phyloP scores from a whole-genome alignment of 1,139 yeast species.

The Suhomyces bolitotheri region DNA sequence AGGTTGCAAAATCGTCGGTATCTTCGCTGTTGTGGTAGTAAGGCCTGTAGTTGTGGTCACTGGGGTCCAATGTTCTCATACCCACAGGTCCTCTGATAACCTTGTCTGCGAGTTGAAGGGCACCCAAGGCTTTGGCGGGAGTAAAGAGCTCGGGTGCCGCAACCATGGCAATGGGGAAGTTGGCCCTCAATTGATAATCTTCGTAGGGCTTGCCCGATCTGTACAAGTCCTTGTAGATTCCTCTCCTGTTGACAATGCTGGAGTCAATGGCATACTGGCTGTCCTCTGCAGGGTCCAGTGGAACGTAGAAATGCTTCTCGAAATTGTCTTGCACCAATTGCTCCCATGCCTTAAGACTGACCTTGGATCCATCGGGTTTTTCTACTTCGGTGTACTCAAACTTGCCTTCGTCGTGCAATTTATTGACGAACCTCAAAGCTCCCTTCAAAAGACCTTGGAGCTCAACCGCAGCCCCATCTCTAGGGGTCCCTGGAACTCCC shows the following conservation, averaged over 20 bases:
- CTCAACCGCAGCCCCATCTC: constrained; percentile 97
- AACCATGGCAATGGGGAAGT: constrained; percentile 87
- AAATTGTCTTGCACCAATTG: constrained; percentile 65
- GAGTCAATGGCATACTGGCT: constrained; percentile 59
- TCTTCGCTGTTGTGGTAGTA: constrained; percentile 81
- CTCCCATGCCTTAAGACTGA: constrained; percentile 71
- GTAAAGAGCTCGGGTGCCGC: constrained; percentile 92
- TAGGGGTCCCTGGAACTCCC: constrained; percentile 95
- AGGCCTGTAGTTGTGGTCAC: constrained; percentile 89
- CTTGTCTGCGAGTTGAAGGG: constrained; percentile 70
- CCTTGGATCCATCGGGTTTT: constrained; percentile 54
- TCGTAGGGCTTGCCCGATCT: constrained; percentile 83
- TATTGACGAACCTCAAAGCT: constrained; percentile 73
- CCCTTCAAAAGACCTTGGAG: constrained; percentile 87
- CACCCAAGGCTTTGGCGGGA: constrained; percentile 56
- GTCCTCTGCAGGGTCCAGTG: constrained; percentile 57
- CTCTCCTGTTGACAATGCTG: constrained; percentile 77
- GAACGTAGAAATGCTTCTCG: constrained; percentile 77
- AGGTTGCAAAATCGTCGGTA: constrained; percentile 81
- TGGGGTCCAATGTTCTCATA: constrained; percentile 88
- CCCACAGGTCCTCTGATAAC: constrained; percentile 87
- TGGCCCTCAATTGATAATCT: constrained; percentile 91
- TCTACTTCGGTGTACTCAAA: constrained; percentile 60
- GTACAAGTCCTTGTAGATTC: constrained; percentile 87
- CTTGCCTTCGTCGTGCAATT: constrained; percentile 51